Conservation (phyloP, 345 rosid genomes). For the Acer campestre region DNA sequence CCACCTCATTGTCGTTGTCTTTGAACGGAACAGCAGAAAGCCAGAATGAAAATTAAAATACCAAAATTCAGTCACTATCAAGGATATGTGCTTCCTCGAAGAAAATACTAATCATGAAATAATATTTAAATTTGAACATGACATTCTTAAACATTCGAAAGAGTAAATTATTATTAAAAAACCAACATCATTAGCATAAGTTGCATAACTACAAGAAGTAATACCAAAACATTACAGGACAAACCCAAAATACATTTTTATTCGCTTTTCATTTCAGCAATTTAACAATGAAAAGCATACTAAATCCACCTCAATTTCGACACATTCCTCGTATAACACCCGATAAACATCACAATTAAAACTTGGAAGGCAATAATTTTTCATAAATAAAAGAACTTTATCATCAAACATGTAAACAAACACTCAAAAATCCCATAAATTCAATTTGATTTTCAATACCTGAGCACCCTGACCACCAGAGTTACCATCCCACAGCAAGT, state of each 20-base stretch:
- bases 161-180: background rate
- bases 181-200: background rate
- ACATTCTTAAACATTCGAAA: background rate
- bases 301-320: background rate
- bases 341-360: background rate
- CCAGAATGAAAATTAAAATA: background rate
- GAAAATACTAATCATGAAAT: background rate
- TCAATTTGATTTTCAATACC: conserved; percentile 37
- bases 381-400: background rate
- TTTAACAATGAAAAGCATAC: background rate
- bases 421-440: background rate
- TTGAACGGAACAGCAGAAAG: background rate
- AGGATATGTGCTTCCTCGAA: conserved; percentile 1
- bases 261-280: background rate
- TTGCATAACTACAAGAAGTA: background rate
- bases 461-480: conserved; percentile 46
- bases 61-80: background rate
- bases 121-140: background rate
- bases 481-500: conserved; percentile 39
- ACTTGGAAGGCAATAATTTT: background rate
- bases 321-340: background rate
- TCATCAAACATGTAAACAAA: background rate
- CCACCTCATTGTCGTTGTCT: background rate
- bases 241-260: background rate
- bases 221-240: background rate